These are phyloP conservation scores for Vaccinium macrocarpon DNA, from an alignment of 148 eudicot genomes.

Conservation along the genomic window DNA sequence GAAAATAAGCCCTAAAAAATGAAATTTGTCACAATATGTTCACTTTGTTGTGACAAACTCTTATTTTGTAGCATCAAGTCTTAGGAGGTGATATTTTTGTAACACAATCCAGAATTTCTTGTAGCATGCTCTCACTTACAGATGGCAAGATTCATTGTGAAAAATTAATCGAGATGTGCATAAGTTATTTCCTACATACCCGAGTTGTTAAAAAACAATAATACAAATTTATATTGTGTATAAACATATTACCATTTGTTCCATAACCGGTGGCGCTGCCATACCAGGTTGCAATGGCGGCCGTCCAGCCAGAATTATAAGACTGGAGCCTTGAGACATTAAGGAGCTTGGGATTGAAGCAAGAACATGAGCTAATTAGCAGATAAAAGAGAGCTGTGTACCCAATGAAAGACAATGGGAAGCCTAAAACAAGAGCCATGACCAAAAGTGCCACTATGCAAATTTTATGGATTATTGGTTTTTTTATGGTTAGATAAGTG, in stretches of 20 bases:
- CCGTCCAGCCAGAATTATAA: conserved; percentile 28
- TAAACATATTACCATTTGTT: conserved; percentile 44
- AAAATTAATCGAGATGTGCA: no score
- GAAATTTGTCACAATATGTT: no score
- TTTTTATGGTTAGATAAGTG: background rate
- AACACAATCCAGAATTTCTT: no score
- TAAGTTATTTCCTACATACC: no score
- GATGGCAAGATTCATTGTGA: no score
- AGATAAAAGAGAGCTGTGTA: conserved; percentile 14
- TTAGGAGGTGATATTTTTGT: no score
- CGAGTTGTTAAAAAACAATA: no score
- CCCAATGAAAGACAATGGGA: background rate
- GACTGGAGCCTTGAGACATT: conserved; percentile 28
- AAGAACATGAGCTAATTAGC: conserved; percentile 22
- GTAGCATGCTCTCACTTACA: no score
- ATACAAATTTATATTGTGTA: background rate
- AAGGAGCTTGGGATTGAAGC: conserved; percentile 39
- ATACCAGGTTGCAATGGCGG: conserved; percentile 65
- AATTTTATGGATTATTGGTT: background rate
- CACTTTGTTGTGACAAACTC: no score
- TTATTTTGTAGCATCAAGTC: no score
- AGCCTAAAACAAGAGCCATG: conserved; percentile 19
- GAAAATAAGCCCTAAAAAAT: no score
- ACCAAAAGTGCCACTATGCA: no score
- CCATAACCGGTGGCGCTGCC: conserved; percentile 60